A percentile compares a stretch with the other conserved stretches of the same genome.
phyloP scores from a whole-genome alignment of 306 rosid genomes.

The Rosa multiflora region DNA sequence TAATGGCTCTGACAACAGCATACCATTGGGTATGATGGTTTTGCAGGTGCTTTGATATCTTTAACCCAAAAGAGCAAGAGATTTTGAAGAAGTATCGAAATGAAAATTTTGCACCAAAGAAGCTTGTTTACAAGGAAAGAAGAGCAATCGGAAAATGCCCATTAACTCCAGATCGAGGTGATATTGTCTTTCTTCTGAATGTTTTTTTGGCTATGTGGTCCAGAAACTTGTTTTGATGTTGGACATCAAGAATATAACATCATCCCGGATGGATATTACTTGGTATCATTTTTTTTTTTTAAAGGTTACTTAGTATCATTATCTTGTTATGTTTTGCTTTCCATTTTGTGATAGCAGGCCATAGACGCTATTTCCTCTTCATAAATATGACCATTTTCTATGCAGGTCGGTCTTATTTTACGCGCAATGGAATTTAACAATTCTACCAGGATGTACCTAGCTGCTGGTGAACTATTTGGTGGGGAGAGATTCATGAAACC shows the following conservation, averaged over 20 bases:
- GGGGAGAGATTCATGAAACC: constrained; percentile 90
- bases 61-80: constrained; percentile 66
- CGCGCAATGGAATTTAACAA: constrained; percentile 53
- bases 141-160: constrained; percentile 99
- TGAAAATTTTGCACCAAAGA: constrained; percentile 86
- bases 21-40: constrained; percentile 25
- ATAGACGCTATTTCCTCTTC: neutral
- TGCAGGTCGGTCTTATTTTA: constrained; percentile 91
- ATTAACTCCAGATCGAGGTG: constrained; percentile 98
- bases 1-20: constrained; percentile 8
- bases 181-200: constrained; percentile 23
- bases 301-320: neutral
- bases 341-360: neutral
- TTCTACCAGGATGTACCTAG: constrained; percentile 56
- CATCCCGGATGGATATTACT: neutral
- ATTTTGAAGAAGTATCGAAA: constrained; percentile 73
- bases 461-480: constrained; percentile 91
- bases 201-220: neutral
- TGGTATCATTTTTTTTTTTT: neutral
- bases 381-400: neutral
- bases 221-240: neutral
- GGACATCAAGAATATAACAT: neutral
- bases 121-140: constrained; percentile 73
- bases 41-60: constrained; percentile 83
- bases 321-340: neutral